phyloP scores from a whole-genome alignment of 805 yeast genomes.

The Sungouiozyma ichnusensis region DNA sequence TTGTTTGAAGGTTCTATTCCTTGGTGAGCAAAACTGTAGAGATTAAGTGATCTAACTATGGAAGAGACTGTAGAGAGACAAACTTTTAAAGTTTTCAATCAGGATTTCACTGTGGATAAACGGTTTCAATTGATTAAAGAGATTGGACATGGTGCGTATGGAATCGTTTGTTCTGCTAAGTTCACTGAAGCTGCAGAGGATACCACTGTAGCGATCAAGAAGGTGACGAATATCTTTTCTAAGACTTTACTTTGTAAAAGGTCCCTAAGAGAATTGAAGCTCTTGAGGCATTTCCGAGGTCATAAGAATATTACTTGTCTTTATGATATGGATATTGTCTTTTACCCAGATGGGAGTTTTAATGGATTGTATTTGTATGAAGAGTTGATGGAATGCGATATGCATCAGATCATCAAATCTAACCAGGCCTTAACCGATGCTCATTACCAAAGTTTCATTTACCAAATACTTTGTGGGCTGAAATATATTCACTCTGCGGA shows the following conservation, averaged over 20 bases:
- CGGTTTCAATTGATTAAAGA: conserved; percentile 85
- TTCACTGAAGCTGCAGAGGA: conserved; percentile 64
- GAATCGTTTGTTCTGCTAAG: conserved; percentile 89
- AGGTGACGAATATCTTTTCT: conserved; percentile 87
- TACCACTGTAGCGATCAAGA: conserved; percentile 79
- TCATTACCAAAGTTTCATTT: conserved; percentile 86
- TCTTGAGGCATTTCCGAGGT: conserved; percentile 86
- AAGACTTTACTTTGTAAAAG: conserved; percentile 87
- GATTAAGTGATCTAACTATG: too few relatives aligned
- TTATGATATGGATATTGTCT: conserved; percentile 85
- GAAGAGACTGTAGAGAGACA: conserved; percentile 31
- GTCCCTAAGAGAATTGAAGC: conserved; percentile 81
- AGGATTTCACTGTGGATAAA: conserved; percentile 85
- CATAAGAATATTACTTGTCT: conserved; percentile 93
- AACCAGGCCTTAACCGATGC: conserved; percentile 91
- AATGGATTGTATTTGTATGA: conserved; percentile 90
- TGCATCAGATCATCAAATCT: conserved; percentile 93
- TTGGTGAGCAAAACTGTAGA: too few relatives aligned
- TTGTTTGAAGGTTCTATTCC: too few relatives aligned
- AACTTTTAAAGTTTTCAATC: conserved; percentile 64
- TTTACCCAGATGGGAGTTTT: conserved; percentile 54
- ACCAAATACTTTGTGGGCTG: conserved; percentile 85
- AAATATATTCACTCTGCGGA: conserved; percentile 86
- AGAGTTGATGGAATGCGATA: conserved; percentile 96
- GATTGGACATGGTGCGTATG: conserved; percentile 96